These are phyloP conservation scores for Magnaporthiopsis poae DNA, from an alignment of 2,329 filamentous ascomycete genomes.

Conservation along the genomic window DNA sequence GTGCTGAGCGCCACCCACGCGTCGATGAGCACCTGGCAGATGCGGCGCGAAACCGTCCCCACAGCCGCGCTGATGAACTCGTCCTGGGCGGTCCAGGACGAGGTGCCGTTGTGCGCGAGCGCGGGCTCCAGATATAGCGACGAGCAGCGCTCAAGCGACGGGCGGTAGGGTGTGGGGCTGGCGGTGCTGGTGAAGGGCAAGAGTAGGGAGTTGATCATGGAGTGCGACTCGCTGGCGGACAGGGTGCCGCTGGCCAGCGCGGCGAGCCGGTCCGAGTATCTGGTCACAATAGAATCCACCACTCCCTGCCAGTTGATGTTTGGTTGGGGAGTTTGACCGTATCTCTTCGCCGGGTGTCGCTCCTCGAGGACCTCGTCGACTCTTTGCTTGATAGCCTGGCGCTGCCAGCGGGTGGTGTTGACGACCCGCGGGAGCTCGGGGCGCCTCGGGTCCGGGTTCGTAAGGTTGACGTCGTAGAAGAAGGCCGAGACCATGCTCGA, in stretches of 20 bases:
- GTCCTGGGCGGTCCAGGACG: slow-evolving; percentile 31
- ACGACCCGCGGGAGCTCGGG: slow-evolving; percentile 19
- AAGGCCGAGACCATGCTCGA: slow-evolving; percentile 41
- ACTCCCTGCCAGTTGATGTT: slow-evolving; percentile 57
- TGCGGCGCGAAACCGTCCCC: slow-evolving; percentile 25
- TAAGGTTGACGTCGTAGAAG: slow-evolving; percentile 41
- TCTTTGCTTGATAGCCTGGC: slow-evolving; percentile 22
- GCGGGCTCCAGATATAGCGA: slow-evolving; percentile 32
- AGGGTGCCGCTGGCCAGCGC: slow-evolving; percentile 23
- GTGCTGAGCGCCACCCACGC: slow-evolving; percentile 18
- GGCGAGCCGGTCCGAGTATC: slow-evolving; percentile 48
- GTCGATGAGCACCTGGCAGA: slow-evolving; percentile 28
- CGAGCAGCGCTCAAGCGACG: slow-evolving; percentile 34
- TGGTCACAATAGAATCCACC: slow-evolving; percentile 53
- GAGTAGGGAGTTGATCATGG: slow-evolving; percentile 29
- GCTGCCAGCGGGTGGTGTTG: slow-evolving; percentile 13
- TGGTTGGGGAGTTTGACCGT: slow-evolving; percentile 17
- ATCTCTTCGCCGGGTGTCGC: slow-evolving; percentile 19
- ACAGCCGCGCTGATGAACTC: slow-evolving; percentile 35
- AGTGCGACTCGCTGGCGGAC: slow-evolving; percentile 20
- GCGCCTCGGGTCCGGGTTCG: slow-evolving; percentile 26
- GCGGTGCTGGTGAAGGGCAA: slow-evolving; percentile 32
- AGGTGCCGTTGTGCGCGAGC: slow-evolving; percentile 9
- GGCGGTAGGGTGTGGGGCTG: slow-evolving; percentile 8
- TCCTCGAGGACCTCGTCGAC: slow-evolving; percentile 17